phyloP scores from a whole-genome alignment of 495 filamentous ascomycete genomes.

The Penicillium antarcticum region DNA sequence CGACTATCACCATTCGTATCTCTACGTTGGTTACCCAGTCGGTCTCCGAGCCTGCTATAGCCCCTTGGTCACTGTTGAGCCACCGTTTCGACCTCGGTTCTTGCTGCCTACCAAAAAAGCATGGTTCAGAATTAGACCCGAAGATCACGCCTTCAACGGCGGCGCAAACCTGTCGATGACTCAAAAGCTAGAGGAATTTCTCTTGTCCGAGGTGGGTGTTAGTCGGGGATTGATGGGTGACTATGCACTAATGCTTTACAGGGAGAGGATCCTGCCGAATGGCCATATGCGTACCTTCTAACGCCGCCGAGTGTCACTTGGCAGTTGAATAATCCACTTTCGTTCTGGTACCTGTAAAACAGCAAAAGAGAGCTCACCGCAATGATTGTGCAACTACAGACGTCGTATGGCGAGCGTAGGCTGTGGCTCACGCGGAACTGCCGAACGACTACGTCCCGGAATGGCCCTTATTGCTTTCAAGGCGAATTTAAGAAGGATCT shows the following conservation, averaged over 20 bases:
- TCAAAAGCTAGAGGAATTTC: not conserved
- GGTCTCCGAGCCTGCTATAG: not conserved
- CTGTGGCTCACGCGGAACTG: constrained; percentile 3
- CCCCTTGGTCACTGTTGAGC: not conserved
- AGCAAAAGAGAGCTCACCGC: not conserved
- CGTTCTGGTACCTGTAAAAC: constrained; percentile 7
- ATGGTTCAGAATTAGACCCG: not conserved
- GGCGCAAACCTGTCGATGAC: not conserved
- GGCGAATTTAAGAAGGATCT: constrained; percentile 3
- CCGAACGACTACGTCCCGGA: not conserved
- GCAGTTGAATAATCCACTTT: constrained; percentile 7
- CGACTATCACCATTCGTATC: constrained; percentile 2
- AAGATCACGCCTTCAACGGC: not conserved
- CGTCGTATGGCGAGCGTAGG: constrained; percentile 4
- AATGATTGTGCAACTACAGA: constrained; percentile 7
- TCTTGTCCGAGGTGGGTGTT: not conserved
- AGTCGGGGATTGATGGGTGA: not conserved
- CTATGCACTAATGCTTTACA: not conserved
- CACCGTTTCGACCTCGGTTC: not conserved
- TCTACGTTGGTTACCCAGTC: not conserved
- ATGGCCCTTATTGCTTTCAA: not conserved
- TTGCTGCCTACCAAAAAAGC: not conserved
- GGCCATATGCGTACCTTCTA: not conserved
- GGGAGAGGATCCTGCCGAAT: not conserved
- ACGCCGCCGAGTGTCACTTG: constrained; percentile 1